These are phyloP conservation scores for Aureobasidium sp. DNA, from an alignment of 2,329 filamentous ascomycete genomes.

Conservation along the genomic window DNA sequence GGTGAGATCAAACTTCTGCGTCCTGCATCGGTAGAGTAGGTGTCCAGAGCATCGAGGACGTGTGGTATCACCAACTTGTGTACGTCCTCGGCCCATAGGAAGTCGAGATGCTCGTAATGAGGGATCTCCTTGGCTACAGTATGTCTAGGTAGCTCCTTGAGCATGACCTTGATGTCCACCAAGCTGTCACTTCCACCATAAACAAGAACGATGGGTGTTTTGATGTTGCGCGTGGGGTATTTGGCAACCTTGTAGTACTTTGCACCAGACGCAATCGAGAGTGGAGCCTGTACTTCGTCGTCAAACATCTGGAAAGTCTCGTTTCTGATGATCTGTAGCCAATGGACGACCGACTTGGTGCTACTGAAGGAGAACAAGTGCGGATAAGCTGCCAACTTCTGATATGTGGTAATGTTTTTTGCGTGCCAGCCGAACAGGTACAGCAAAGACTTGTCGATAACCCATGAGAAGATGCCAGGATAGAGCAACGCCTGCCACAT, in stretches of 20 bases:
- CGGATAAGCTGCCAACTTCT: constrained; percentile 92
- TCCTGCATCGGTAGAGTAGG: constrained; percentile 37
- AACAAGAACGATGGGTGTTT: constrained; percentile 85
- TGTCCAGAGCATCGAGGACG: constrained; percentile 81
- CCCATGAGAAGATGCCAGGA: constrained; percentile 80
- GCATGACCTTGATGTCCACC: constrained; percentile 89
- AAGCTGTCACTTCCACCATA: constrained; percentile 92
- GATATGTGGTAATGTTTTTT: constrained; percentile 71
- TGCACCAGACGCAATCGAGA: constrained; percentile 61
- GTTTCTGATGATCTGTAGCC: constrained; percentile 98
- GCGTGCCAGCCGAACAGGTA: constrained; percentile 90
- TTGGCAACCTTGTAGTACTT: constrained; percentile 95
- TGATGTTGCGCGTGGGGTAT: constrained; percentile 95
- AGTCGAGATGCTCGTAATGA: constrained; percentile 95
- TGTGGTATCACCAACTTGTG: constrained; percentile 79
- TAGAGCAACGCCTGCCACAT: constrained; percentile 98
- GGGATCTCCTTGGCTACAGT: constrained; percentile 81
- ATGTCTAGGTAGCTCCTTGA: constrained; percentile 75
- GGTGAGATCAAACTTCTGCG: constrained; percentile 7
- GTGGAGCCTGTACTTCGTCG: constrained; percentile 75
- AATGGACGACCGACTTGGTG: constrained; percentile 94
- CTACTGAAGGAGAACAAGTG: constrained; percentile 96
- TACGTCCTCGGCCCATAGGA: constrained; percentile 86
- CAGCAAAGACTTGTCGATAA: constrained; percentile 73
- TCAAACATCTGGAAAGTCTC: constrained; percentile 98